Base-by-base conservation (phyloP, 306 rosid genomes). In the Rosa lucieae region DNA sequence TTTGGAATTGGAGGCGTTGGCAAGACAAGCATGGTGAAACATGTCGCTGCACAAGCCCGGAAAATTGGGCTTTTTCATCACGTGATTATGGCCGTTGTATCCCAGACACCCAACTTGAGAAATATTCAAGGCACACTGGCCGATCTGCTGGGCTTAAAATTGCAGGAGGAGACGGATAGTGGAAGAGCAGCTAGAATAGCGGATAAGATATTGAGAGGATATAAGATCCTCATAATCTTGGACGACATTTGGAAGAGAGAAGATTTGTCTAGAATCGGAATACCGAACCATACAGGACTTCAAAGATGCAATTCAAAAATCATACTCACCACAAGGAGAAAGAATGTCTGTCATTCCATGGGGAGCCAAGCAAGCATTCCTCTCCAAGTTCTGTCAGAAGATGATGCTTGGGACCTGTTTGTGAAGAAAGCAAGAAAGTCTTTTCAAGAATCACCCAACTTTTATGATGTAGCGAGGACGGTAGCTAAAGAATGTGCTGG, bases 131-230 rank as follows among this genome's bases (percentile, higher is more conserved):
- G n/a, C n/a, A 52, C 58, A 15, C 58, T 52, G 58, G 58, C 58
- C 6, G 58, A 52, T 52, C 18, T 52, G 21, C n/a, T 52, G 8
- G 8, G 58, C n/a, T 52, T 15, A 5, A 3, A 14, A 15, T 52
- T 52, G n/a, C 6, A 52, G 6, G n/a, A 14, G n/a, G 8, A 52
- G n/a, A 14, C n/a, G 0, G 1, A 4, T 13, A 0, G 0, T 0
- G 56, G 20, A 13, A 51, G 56, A 51, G 56, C 56, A 0, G 0
- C 20, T 13, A 13, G 1, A 51, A 2, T 51, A 15, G 12, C 3
- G 20, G 20, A 3, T n/a, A 3, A 1, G 56, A 51, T 51, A 51
- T 2, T 15, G 5, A 51, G 20, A 51, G 56, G 56, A 51, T 11
- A 51, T 51, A 51, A 14, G 20, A 15, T 51, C 56, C 29, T 29